A percentile compares a stretch with the other conserved stretches of the same genome.
phyloP scores from a whole-genome alignment of 148 eudicot genomes.

The Vaccinium myrtillus region DNA sequence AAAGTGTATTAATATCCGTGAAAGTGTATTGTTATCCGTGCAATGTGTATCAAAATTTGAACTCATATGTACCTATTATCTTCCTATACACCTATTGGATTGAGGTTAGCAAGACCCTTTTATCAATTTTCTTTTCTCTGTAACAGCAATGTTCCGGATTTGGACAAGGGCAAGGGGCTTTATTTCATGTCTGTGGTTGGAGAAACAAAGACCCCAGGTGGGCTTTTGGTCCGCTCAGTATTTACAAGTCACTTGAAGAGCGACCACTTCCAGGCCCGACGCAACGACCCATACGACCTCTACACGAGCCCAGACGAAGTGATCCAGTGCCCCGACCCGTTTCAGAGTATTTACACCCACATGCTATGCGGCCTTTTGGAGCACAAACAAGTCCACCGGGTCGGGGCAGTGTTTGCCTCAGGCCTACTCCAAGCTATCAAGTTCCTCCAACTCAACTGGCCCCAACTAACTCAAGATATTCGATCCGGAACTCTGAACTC shows the following conservation, averaged over 20 bases:
- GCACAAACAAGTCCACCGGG: constrained; percentile 50
- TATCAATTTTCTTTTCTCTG: neutral
- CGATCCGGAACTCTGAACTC: constrained; percentile 40
- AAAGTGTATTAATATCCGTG: too few species aligned
- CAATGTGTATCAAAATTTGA: too few species aligned
- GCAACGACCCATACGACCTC: constrained; percentile 58
- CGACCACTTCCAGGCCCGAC: constrained; percentile 49
- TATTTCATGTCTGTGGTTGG: constrained; percentile 59
- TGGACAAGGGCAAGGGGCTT: constrained; percentile 71
- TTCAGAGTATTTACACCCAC: constrained; percentile 83
- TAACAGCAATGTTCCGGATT: constrained; percentile 51
- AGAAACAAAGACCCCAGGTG: constrained; percentile 72
- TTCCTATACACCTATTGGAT: fast-evolving
- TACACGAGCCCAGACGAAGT: constrained; percentile 73
- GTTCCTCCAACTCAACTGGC: constrained; percentile 57
- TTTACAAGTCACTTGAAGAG: constrained; percentile 74
- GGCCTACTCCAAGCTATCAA: constrained; percentile 80
- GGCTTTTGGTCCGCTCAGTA: constrained; percentile 65
- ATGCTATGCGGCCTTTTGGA: constrained; percentile 72
- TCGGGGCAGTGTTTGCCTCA: constrained; percentile 82
- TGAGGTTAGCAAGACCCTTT: too few species aligned
- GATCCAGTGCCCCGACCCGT: constrained; percentile 58
- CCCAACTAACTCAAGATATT: constrained; percentile 53
- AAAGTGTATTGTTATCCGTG: too few species aligned
- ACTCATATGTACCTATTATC: too few species aligned